phyloP scores from a whole-genome alignment of 2,329 filamentous ascomycete genomes.

The Graphium sp. region DNA sequence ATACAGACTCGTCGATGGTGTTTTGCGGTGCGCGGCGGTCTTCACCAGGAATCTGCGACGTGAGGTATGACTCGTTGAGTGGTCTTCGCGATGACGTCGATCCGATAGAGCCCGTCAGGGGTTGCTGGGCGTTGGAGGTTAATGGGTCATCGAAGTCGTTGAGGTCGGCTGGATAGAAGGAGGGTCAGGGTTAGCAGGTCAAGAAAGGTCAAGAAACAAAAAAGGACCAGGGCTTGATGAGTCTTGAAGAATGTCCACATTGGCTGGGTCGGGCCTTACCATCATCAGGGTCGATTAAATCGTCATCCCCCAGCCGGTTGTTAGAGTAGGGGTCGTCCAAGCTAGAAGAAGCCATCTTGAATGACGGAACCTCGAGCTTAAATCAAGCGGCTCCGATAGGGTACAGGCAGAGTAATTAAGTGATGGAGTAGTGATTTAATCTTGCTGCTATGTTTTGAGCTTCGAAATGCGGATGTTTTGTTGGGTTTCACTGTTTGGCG shows the following conservation, averaged over 20 bases:
- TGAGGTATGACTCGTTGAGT: slow-evolving; percentile 67
- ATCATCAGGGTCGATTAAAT: slow-evolving; percentile 66
- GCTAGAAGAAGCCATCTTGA: slow-evolving; percentile 6
- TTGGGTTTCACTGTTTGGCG: too few relatives aligned
- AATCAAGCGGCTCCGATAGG: too few relatives aligned
- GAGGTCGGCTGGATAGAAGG: slow-evolving; percentile 46
- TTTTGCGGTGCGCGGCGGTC: slow-evolving; percentile 79
- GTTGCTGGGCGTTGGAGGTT: slow-evolving; percentile 53
- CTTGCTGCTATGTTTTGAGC: too few relatives aligned
- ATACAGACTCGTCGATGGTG: slow-evolving; percentile 94
- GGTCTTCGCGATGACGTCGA: slow-evolving; percentile 33
- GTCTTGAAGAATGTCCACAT: too few relatives aligned
- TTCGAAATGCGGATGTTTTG: too few relatives aligned
- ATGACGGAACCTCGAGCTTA: too few relatives aligned
- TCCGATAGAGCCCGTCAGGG: slow-evolving; percentile 72
- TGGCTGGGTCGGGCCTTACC: too few relatives aligned
- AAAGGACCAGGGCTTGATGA: too few relatives aligned
- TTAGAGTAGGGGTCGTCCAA: slow-evolving; percentile 5
- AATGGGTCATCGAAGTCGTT: slow-evolving; percentile 89
- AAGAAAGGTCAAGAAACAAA: not conserved
- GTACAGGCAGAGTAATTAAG: too few relatives aligned
- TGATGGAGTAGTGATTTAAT: too few relatives aligned
- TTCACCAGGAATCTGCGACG: slow-evolving; percentile 78
- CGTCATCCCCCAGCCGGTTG: slow-evolving; percentile 41
- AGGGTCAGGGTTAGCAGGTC: not conserved